These are phyloP conservation scores for Pseudomassariella vexata DNA, from an alignment of 2,329 filamentous ascomycete species.

Conservation along the genomic window DNA sequence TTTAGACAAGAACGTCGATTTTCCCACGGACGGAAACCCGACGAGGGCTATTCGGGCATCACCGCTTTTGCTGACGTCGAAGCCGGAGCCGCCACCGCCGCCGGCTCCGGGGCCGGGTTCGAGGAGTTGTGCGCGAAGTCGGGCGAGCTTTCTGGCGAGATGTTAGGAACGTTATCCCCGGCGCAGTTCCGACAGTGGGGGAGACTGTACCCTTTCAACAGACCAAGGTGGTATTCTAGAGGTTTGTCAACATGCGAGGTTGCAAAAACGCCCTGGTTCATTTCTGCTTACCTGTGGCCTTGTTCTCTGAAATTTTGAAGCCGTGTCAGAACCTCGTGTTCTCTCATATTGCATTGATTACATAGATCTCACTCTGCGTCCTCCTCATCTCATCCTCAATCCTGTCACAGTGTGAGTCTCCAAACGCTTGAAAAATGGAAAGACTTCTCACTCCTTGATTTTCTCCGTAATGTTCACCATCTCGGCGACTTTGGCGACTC, in stretches of 20 bases:
- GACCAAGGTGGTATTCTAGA: constrained; percentile 92
- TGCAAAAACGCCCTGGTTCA: too few relatives aligned
- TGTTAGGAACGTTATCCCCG: constrained; percentile 7
- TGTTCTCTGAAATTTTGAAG: too few relatives aligned
- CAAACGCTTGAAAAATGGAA: constrained; percentile 2
- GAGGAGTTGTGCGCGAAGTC: constrained; percentile 86
- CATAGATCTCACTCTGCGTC: constrained; percentile 97
- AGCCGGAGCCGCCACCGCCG: constrained; percentile 73
- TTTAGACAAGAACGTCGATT: constrained; percentile 97
- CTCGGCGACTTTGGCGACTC: constrained; percentile 31
- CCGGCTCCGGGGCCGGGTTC: constrained; percentile 80
- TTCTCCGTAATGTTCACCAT: constrained; percentile 99
- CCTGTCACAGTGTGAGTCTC: constrained; percentile 43
- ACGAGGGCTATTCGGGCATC: constrained; percentile 96
- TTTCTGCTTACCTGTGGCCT: constrained; percentile 80
- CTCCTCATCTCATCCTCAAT: constrained; percentile 99
- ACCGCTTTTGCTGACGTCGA: constrained; percentile 91
- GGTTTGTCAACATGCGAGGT: constrained; percentile 1
- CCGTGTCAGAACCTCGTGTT: too few relatives aligned
- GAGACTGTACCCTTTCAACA: constrained; percentile 88
- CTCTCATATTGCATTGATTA: too few relatives aligned
- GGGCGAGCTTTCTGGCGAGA: constrained; percentile 76
- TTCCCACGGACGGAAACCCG: constrained; percentile 97
- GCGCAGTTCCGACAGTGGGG: neutral
- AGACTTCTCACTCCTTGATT: constrained; percentile 83